A percentile compares a stretch with the other conserved stretches of the same genome.
Evolutionary conservation across 345 rosid genomes (phyloP).

Genomic region (Citrus cavaleriei): DNA sequence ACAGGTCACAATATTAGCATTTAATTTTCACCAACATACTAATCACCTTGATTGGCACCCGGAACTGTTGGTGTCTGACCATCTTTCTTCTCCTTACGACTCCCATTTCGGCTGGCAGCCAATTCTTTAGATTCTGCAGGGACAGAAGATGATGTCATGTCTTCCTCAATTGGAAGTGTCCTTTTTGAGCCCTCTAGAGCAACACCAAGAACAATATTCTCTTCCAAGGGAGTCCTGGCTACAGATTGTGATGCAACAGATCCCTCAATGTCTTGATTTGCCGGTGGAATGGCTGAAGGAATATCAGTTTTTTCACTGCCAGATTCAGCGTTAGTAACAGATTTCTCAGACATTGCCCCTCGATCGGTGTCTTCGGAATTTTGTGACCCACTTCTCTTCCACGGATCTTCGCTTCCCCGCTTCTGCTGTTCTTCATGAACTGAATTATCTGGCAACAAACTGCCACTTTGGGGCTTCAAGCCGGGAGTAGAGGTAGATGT

Average conservation of each 20-base stretch:
- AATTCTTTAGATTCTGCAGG: conserved; percentile 53
- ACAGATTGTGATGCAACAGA: conserved; percentile 26
- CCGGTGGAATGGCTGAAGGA: conserved; percentile 20
- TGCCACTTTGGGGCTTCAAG: conserved; percentile 18
- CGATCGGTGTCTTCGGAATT: conserved; percentile 16
- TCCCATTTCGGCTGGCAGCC: conserved; percentile 38
- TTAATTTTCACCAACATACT: background rate
- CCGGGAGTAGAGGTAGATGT: conserved; percentile 23
- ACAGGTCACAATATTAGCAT: background rate
- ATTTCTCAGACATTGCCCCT: conserved; percentile 18
- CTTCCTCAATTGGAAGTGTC: conserved; percentile 88
- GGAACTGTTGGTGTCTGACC: conserved; percentile 30
- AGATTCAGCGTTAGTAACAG: conserved; percentile 17
- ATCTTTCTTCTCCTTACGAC: conserved; percentile 39
- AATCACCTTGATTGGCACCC: conserved; percentile 16
- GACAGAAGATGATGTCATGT: conserved; percentile 24
- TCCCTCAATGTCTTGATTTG: conserved; percentile 38
- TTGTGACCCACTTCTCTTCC: conserved; percentile 19
- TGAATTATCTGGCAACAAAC: conserved; percentile 7
- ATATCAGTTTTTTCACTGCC: conserved; percentile 19
- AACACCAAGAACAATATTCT: conserved; percentile 84
- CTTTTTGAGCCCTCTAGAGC: conserved; percentile 86
- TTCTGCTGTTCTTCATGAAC: conserved; percentile 27
- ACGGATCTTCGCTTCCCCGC: conserved; percentile 20
- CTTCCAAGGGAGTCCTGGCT: conserved; percentile 53